Conservation (phyloP, 768 basidiomycete genomes). For the Trametes cinnabarina region DNA sequence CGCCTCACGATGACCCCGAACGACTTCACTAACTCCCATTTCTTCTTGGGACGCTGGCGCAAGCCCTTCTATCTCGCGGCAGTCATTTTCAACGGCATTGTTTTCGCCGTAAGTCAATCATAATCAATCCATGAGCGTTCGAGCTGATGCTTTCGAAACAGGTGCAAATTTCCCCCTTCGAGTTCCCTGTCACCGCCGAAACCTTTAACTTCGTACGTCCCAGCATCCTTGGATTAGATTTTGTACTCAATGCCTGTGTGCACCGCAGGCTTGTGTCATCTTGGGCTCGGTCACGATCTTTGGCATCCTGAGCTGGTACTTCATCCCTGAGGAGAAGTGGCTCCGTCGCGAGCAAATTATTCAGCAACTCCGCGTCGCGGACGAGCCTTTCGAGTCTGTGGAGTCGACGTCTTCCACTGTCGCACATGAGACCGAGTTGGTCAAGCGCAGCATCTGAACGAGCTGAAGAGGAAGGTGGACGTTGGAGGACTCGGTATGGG, state of each 20-base stretch:
- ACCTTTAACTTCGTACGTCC: conserved; percentile 82
- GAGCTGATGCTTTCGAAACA: conserved; percentile 25
- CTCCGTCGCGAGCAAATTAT: conserved; percentile 61
- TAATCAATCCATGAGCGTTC: no score
- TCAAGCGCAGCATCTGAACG: conserved; percentile 5
- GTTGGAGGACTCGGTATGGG: not conserved
- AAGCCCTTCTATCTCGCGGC: conserved; percentile 69
- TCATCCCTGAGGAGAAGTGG: conserved; percentile 81
- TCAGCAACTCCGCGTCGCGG: conserved; percentile 41
- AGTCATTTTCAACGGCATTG: conserved; percentile 66
- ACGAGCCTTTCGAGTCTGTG: conserved; percentile 23
- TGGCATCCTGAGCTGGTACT: conserved; percentile 73
- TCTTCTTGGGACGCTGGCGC: conserved; percentile 64
- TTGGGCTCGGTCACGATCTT: conserved; percentile 78
- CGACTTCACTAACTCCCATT: conserved; percentile 70
- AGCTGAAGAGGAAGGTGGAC: not conserved
- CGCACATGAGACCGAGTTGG: not conserved
- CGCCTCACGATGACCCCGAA: conserved; percentile 77
- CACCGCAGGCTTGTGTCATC: conserved; percentile 67
- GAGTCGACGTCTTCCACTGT: not conserved
- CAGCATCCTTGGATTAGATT: not conserved
- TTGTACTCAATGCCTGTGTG: not conserved
- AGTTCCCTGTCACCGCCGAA: conserved; percentile 72
- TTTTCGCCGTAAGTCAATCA: conserved; percentile 59
- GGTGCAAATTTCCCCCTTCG: conserved; percentile 86